Percentiles rank a stretch among this genome's conserved stretches.
Evolutionary conservation across 73 alveolate species (phyloP).

Genomic region (Symbiodinium pilosum): DNA sequence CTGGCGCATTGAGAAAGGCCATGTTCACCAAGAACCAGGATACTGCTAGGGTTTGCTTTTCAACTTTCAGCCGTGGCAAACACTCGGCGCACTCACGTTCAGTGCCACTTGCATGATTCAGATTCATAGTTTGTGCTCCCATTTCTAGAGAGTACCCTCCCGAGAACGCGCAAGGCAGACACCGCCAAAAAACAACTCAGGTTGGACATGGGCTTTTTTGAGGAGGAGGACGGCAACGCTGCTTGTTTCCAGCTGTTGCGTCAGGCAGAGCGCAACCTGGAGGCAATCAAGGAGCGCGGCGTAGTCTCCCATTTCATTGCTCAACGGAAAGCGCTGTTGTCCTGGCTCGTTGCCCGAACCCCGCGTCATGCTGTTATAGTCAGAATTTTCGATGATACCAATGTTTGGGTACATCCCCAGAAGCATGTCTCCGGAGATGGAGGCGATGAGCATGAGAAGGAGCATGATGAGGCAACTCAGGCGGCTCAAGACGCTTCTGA

Average conservation of each 20-base stretch:
- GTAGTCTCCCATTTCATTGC: neutral
- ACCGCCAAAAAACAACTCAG: neutral
- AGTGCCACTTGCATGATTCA: no score
- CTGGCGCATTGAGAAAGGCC: neutral
- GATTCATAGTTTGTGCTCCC: no score
- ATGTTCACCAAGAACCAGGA: neutral
- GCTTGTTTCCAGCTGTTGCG: neutral
- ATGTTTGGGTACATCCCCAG: neutral
- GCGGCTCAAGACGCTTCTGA: neutral
- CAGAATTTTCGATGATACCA: slow-evolving; percentile 21
- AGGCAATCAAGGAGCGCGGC: neutral
- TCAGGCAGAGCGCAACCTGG: neutral
- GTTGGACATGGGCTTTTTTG: neutral
- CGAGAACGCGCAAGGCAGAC: no score
- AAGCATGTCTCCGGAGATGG: neutral
- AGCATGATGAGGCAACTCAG: neutral
- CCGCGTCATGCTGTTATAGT: neutral
- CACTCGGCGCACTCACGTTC: no score
- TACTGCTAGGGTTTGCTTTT: neutral
- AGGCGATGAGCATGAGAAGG: neutral
- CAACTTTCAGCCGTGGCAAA: neutral
- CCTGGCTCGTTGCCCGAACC: neutral
- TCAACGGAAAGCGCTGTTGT: neutral
- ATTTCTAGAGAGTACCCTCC: no score
- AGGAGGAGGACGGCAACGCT: neutral